These are phyloP conservation scores for Diaporthe ampelina DNA, from an alignment of 2,329 filamentous ascomycete species.

Conservation along the genomic window DNA sequence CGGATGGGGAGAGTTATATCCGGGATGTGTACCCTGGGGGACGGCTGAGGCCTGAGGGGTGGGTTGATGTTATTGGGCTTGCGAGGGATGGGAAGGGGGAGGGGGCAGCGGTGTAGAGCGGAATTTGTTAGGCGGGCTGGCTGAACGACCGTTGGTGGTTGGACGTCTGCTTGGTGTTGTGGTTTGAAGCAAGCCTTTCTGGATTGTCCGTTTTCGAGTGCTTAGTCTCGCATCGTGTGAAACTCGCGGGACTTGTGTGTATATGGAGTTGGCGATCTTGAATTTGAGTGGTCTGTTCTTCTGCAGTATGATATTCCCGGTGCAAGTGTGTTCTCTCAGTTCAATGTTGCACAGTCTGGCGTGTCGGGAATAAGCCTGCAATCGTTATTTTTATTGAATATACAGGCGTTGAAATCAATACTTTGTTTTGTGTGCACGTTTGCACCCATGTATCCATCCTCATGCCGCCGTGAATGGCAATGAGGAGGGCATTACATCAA, in stretches of 20 bases:
- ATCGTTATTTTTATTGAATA: too few species aligned
- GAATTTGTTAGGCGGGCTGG: neutral
- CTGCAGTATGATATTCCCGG: neutral
- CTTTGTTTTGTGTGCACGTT: too few species aligned
- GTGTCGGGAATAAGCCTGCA: too few species aligned
- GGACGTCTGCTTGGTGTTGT: neutral
- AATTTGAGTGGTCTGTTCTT: neutral
- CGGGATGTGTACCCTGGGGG: conserved; percentile 62
- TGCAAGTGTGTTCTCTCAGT: neutral
- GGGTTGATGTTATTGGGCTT: conserved; percentile 69
- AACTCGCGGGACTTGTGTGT: neutral
- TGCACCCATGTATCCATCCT: too few species aligned
- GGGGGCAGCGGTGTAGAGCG: neutral
- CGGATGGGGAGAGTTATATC: conserved; percentile 69
- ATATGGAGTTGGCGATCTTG: neutral
- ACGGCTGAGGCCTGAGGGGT: conserved; percentile 64
- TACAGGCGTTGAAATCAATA: too few species aligned
- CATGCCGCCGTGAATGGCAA: too few species aligned
- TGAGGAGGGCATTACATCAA: too few species aligned
- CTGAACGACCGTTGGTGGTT: neutral
- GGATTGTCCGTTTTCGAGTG: neutral
- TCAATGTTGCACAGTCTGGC: neutral
- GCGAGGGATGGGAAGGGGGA: conserved; percentile 47
- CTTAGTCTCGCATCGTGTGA: neutral
- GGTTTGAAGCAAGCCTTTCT: neutral